Base-by-base conservation (phyloP, 805 yeast genomes). In the Debaryomyces tyrocola region DNA sequence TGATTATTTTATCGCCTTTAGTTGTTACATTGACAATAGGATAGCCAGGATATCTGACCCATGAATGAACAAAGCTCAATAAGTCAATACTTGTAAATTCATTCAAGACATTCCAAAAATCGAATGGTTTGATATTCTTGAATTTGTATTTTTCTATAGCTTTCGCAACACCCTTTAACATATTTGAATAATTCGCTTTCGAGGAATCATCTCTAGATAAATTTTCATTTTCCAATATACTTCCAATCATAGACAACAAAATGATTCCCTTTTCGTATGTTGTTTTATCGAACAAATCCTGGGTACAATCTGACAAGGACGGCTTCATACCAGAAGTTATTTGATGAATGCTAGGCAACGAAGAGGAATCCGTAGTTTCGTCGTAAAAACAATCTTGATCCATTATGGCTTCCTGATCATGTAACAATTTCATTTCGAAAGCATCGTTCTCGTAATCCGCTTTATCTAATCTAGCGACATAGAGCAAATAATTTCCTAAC, bases 251-350 rank as follows among this genome's bases (percentile, higher is more conserved):
- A 61, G 82, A 70, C 37, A 83, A 49, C 24, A 82, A 58, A 21
- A 74, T 71, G 39, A 84, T 75, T 17, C 88, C 88, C 60, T 82
- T 83, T 37, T 81, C 82, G 54, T 84, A 84, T 1, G 81, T 67
- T 38, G 69, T 63, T 20, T 67, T 70, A 43, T 75, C 69, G 58
- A 83, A 83, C 1, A 85, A 73, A 3, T 77, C 69, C 2, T 75
- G 62, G 20, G 71, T 70, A 12, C 49, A 37, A 21, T 41, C 17
- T 34, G 40, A 21, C 11, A 50, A 24, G 4, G 54, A 42, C 3
- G 62, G 39, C 4, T 46, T 42, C 15, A 54, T 40, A n/a, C 56
- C 53, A 7, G 64, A 48, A 10, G 57, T 45, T 7, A 73, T 60
- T 1, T 65, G 60, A 15, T 55, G 61, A 46, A 70, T 69, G 21